Evolutionary conservation across 2,329 filamentous ascomycete species (phyloP).

Genomic region (Penicillium psychrosexuale): DNA sequence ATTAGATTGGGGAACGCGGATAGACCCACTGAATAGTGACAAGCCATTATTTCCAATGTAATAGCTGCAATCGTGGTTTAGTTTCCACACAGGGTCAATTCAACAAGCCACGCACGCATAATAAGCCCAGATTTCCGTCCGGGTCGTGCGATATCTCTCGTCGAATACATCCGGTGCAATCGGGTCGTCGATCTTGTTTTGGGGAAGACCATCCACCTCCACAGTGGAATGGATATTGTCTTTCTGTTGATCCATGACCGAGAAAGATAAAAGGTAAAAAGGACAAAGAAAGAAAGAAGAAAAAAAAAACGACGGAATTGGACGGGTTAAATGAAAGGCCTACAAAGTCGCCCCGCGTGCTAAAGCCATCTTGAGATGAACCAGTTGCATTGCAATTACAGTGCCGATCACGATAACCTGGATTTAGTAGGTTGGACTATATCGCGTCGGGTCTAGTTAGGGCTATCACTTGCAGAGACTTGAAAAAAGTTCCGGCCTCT

Average conservation of each 20-base stretch:
- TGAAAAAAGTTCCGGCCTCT: too few relatives aligned
- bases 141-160: slow-evolving; percentile 50
- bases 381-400: slow-evolving; percentile 19
- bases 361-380: background rate
- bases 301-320: background rate
- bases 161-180: slow-evolving; percentile 56
- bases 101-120: slow-evolving; percentile 43
- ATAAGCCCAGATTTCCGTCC: slow-evolving; percentile 57
- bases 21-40: slow-evolving; percentile 53
- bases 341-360: slow-evolving; percentile 4
- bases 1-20: background rate
- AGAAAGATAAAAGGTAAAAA: background rate
- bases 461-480: too few relatives aligned
- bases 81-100: slow-evolving; percentile 7
- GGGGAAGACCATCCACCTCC: slow-evolving; percentile 12
- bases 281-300: background rate
- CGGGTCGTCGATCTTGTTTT: slow-evolving; percentile 34
- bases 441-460: slow-evolving; percentile 14
- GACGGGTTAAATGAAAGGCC: slow-evolving; percentile 1
- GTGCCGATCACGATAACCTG: slow-evolving; percentile 19
- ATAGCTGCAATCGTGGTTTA: slow-evolving; percentile 45
- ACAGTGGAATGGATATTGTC: slow-evolving; percentile 11
- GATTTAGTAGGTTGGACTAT: slow-evolving; percentile 1
- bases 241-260: slow-evolving; percentile 18
- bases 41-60: slow-evolving; percentile 66